Conservation (phyloP, 1,284 basidiomycete species). For the Exobasidium cylindrosporum region DNA sequence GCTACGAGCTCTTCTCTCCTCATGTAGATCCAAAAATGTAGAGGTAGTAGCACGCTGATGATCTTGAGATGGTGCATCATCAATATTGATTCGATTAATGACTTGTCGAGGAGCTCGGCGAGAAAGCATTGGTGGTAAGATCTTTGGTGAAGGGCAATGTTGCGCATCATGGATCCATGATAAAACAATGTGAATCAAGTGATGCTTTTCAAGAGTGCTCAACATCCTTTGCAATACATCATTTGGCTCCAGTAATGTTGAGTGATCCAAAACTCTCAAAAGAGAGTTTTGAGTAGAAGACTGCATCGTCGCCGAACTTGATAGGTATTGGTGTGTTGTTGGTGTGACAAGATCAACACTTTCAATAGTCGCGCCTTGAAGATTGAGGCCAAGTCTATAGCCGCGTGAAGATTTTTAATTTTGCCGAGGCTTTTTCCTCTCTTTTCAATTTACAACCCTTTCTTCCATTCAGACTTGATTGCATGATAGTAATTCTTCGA, state of each 20-base stretch:
- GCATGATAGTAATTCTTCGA: no score
- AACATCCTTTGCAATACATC: slow-evolving; percentile 2
- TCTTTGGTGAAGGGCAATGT: slow-evolving; percentile 7
- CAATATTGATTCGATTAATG: slow-evolving; percentile 1
- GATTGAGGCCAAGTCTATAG: no score
- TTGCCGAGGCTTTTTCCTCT: no score
- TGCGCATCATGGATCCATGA: slow-evolving; percentile 4
- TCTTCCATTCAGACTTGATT: no score
- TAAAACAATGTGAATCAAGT: slow-evolving; percentile 2
- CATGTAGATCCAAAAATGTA: slow-evolving; percentile 27
- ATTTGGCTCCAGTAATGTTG: slow-evolving; percentile 7
- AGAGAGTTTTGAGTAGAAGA: neutral
- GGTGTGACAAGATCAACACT: no score
- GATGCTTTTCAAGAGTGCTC: slow-evolving; percentile 4
- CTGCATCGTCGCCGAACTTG: neutral
- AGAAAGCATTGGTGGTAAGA: slow-evolving; percentile 11
- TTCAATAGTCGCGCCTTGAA: no score
- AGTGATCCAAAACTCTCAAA: slow-evolving; percentile 3
- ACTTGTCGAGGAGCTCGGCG: slow-evolving; percentile 5
- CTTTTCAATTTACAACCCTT: no score
- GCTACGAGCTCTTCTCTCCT: slow-evolving; percentile 28
- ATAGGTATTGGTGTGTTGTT: neutral
- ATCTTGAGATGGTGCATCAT: slow-evolving; percentile 4
- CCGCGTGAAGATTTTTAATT: no score
- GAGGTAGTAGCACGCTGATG: slow-evolving; percentile 1